Evolutionary conservation across 2,329 filamentous ascomycete species (phyloP).

Genomic region (Trematosphaeria pertusa): DNA sequence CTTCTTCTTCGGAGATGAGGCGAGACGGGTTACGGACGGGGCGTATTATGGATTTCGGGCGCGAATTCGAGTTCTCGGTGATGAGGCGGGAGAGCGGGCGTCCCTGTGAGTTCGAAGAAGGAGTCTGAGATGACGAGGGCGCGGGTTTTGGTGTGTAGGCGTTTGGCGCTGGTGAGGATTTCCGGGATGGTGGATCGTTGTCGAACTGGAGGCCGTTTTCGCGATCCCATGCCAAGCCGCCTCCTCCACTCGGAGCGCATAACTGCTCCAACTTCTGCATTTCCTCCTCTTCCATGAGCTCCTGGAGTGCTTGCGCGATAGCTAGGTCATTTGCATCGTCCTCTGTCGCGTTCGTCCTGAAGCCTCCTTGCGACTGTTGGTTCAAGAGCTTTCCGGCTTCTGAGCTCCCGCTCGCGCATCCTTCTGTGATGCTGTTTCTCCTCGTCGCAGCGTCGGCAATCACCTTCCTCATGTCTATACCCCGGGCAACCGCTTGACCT

Average conservation of each 20-base stretch:
- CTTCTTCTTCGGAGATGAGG: conserved; percentile 38
- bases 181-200: conserved; percentile 53
- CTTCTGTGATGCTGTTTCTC: conserved; percentile 70
- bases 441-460: conserved; percentile 74
- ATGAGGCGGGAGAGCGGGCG: conserved; percentile 46
- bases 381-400: conserved; percentile 71
- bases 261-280: conserved; percentile 57
- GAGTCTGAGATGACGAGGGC: conserved; percentile 14
- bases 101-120: conserved; percentile 26
- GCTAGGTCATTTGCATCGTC: conserved; percentile 88
- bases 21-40: conserved; percentile 28
- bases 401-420: conserved; percentile 76
- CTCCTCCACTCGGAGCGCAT: conserved; percentile 47
- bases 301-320: conserved; percentile 84
- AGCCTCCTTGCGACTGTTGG: conserved; percentile 72
- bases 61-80: conserved; percentile 17
- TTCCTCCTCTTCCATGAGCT: conserved; percentile 83
- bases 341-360: conserved; percentile 83
- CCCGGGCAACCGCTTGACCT: conserved; percentile 63
- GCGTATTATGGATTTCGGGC: conserved; percentile 16
- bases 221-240: conserved; percentile 46
- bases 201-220: conserved; percentile 46
- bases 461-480: conserved; percentile 72
- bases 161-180: conserved; percentile 54
- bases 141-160: conserved; percentile 21